Evolutionary conservation across 1,284 basidiomycete genomes (phyloP), one percentile per base, ranked within the genome.

Genomic region (Paramarasmius palmivorus): DNA sequence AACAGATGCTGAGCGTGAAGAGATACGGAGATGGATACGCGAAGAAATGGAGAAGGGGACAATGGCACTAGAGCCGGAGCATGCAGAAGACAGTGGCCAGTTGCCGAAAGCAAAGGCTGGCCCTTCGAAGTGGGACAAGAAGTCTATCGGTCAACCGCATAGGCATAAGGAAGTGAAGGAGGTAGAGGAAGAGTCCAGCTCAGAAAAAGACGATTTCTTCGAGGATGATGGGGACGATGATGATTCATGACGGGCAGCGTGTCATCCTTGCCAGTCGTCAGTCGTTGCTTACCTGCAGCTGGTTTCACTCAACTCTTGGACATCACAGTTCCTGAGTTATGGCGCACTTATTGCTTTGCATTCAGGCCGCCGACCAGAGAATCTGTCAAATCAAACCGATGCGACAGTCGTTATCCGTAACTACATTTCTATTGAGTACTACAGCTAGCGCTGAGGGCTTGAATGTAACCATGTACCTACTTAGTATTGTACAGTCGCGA

Each of bases 41-140:
- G 69, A 72, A 51, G 75, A 78, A 57, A 94, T 94, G 91, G 69
- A 75, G 40, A 69, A 66, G 0, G 85, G 86, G 0, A 76, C 79
- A 20, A 53, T 58, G 1, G 81, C 84, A 61, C 90, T 91, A 3
- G 91, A 93, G 65, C 62, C 77, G 34, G 20, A n/a, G 25, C 19
- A 17, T 35, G 26, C n/a, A 49, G 41, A 39, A 40, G 14, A 50
- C n/a, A n/a, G n/a, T 47, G 15, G 47, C 50, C 32, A 52, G 58
- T 37, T 36, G 46, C 50, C 44, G 52, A 17, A 57, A 54, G 45
- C 20, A 14, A n/a, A 15, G 51, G 44, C 36, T 46, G 19, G 54
- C 45, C 59, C 55, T 52, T 61, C 53, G 59, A 61, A 53, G 58
- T 52, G 39, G 49, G 59, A 52, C 37, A 44, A 40, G 40, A 53